Conservation (phyloP, 345 rosid species). For the Boechera retrofracta region DNA sequence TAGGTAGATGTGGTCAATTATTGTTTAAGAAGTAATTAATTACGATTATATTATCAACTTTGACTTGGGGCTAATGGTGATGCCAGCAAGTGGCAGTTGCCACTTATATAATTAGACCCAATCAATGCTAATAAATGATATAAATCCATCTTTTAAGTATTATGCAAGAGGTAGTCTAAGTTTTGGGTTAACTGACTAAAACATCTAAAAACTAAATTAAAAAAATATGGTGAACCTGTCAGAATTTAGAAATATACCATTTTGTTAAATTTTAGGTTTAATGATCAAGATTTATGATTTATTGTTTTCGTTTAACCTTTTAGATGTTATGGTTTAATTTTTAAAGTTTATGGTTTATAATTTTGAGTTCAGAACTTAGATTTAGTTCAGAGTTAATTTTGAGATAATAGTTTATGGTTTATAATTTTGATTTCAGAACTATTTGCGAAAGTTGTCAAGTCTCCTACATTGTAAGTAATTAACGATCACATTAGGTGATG, state of each 20-base stretch:
- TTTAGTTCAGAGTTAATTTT: no score
- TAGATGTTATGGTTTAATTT: no score
- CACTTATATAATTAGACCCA: slow-evolving; percentile 26
- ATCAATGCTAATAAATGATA: slow-evolving; percentile 6
- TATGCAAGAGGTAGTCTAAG: not conserved
- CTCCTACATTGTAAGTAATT: no score
- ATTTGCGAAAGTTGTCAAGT: no score
- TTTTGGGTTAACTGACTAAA: not conserved
- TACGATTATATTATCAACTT: slow-evolving; percentile 1
- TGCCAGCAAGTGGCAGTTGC: slow-evolving; percentile 34
- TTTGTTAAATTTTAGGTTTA: not conserved
- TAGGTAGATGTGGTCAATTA: slow-evolving; percentile 19
- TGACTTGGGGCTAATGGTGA: slow-evolving; percentile 28
- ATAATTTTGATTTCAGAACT: no score
- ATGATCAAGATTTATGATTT: not conserved
- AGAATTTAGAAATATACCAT: not conserved
- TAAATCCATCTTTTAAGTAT: not conserved
- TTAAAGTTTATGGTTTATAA: no score
- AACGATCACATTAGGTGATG: no score
- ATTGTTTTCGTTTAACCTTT: no score
- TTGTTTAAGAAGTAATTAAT: not conserved
- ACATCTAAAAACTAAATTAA: not conserved
- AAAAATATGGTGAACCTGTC: not conserved
- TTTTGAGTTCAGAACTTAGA: no score
- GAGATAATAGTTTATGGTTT: no score